Base-by-base conservation (phyloP, 2,329 filamentous ascomycete genomes). In the Lizonia empirigonia region DNA sequence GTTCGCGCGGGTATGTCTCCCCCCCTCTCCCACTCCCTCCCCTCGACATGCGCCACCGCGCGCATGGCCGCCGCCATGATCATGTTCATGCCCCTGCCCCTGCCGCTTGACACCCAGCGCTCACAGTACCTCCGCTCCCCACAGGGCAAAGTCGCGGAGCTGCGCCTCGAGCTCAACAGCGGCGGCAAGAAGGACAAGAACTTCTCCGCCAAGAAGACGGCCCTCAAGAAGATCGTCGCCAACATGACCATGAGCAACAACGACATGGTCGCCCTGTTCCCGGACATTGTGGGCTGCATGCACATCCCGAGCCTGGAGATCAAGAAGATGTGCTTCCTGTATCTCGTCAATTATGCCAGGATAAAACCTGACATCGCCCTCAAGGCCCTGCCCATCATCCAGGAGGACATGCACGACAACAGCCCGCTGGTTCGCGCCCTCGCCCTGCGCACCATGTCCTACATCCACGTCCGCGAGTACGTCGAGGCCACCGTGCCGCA, bases 191-290 rank as follows among this genome's bases (percentile, higher is more conserved):
- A 97, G 80, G 94, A 99, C 79, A 97, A 97, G 83, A 96, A 95
- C 77, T 88, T 91, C 77, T 84, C 88, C 35, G 85, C 86, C 61
- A 99, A 97, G 82, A 97, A 97, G 84, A 95, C 97, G 70, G 92
- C 94, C 9, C 82, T 99, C 58, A 99, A 99, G 83, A 97, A 97
- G 82, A 97, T 99, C 64, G 94, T 99, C 65, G 94, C 94, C 73
- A 99, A 99, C 74, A 99, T 99, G 94, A 99, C 94, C 60, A 99
- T 99, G 94, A 97, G 93, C 84, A 99, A 99, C 78, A 99, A 97
- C 71, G 94, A 99, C 75, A 99, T 99, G 94, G 89, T 97, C 47
- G 91, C 91, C 30, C 80, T 99, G 44, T 99, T 99, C 65, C 91
- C 93, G 15, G 94, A 99, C 71, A 89, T 99, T 53, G 90, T 99